Percentiles rank a stretch among this genome's conserved stretches.
These are phyloP conservation scores for Tulasnella sp. DNA, from an alignment of 768 basidiomycete genomes.

Conservation along the genomic window DNA sequence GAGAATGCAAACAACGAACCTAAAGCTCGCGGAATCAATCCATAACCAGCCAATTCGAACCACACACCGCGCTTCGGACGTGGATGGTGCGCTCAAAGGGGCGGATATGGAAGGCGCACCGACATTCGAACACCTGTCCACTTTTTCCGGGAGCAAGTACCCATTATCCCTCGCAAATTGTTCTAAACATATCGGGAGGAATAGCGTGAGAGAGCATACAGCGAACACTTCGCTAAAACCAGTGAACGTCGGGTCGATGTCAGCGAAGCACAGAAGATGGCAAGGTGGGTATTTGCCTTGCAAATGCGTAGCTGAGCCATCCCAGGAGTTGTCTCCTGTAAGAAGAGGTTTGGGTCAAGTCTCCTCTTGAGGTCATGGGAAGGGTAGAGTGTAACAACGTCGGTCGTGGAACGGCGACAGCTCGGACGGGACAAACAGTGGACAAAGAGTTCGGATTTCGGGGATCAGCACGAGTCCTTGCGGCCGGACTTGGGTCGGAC, in stretches of 20 bases:
- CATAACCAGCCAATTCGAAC: constrained; percentile 72
- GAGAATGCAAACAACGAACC: constrained; percentile 34
- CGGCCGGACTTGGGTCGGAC: too few species aligned
- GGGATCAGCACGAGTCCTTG: too few species aligned
- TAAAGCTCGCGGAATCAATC: constrained; percentile 88
- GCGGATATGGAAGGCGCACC: constrained; percentile 20
- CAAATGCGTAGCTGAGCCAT: constrained; percentile 79
- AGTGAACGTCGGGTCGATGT: too few species aligned
- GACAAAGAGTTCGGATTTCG: too few species aligned
- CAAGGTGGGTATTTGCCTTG: constrained; percentile 38
- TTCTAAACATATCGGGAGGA: constrained; percentile 71
- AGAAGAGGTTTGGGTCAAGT: not conserved
- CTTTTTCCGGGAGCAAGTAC: constrained; percentile 55
- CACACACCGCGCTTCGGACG: constrained; percentile 44
- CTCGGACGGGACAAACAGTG: too few species aligned
- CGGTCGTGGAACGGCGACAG: too few species aligned
- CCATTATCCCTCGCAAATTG: constrained; percentile 89
- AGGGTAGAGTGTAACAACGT: too few species aligned
- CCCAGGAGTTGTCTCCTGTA: constrained; percentile 38
- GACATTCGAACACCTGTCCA: constrained; percentile 39
- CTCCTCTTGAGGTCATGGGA: too few species aligned
- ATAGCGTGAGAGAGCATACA: constrained; percentile 66
- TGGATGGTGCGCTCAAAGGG: constrained; percentile 13
- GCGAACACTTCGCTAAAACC: constrained; percentile 59
- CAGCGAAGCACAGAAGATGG: not conserved